Evolutionary conservation across 2,329 filamentous ascomycete genomes (phyloP).

Genomic region (Hypomyces perniciosus): DNA sequence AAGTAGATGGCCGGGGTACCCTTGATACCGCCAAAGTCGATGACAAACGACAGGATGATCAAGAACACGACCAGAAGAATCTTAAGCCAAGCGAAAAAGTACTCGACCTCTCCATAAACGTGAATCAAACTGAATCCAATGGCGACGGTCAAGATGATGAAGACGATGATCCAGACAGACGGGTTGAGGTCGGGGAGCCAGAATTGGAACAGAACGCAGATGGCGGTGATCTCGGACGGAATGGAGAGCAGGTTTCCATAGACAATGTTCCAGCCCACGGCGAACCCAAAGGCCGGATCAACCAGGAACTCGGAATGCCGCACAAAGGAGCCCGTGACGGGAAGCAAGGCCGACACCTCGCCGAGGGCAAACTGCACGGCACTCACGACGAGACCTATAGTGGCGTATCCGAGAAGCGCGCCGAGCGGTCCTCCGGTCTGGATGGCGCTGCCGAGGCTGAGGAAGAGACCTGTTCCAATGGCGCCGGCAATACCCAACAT

Average conservation of each 20-base stretch:
- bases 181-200: constrained; percentile 53
- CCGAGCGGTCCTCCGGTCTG: constrained; percentile 43
- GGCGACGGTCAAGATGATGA: constrained; percentile 47
- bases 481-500: constrained; percentile 58
- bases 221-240: constrained; percentile 56
- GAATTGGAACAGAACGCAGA: constrained; percentile 56
- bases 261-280: constrained; percentile 48
- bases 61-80: constrained; percentile 57
- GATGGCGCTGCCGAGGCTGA: constrained; percentile 51
- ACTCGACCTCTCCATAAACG: constrained; percentile 55
- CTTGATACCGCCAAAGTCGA: constrained; percentile 56
- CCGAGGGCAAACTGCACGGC: constrained; percentile 54
- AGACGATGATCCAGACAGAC: constrained; percentile 43
- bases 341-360: constrained; percentile 54
- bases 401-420: constrained; percentile 47
- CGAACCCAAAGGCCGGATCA: constrained; percentile 54
- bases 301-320: constrained; percentile 55
- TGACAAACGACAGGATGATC: constrained; percentile 55
- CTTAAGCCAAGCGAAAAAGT: constrained; percentile 47
- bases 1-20: constrained; percentile 57
- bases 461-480: constrained; percentile 56
- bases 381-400: constrained; percentile 50
- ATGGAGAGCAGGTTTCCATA: constrained; percentile 51
- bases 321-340: constrained; percentile 58
- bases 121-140: constrained; percentile 54